Base-by-base conservation (phyloP, 2,329 filamentous ascomycete species). In the Alternaria conjuncta region DNA sequence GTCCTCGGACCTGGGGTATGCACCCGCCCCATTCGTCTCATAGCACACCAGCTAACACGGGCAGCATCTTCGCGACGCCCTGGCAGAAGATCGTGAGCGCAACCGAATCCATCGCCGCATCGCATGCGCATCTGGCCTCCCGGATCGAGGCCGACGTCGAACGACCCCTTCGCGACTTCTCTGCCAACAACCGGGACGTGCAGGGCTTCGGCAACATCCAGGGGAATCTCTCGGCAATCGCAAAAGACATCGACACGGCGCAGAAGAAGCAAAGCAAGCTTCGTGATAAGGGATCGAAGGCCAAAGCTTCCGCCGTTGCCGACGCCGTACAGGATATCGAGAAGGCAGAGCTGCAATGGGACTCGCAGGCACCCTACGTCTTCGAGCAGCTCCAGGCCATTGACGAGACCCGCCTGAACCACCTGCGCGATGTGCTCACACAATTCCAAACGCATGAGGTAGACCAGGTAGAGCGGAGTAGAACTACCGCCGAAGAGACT, bases 401-500 rank as follows among this genome's bases (percentile, higher is more conserved):
- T 30, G 96, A 99, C 76, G 96, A 99, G 82, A 90, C 88, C 71
- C 89, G 96, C 60, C 84, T 96, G 70, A 97, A 97, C 79, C 91
- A 96, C 75, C 85, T 99, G 63, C 91, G 95, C 65, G 95, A 98
- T 80, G 88, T 92, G 44, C 86, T 99, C 64, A 98, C 96, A 1
- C 94, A 97, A 75, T 92, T 95, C 72, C 90, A 97, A 80, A 99
- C 96, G 0, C 91, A 97, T 77, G 95, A 98, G 79, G 88, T 93
- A 26, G 96, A 99, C 76, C 89, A 92, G 71, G 89, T 95, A 15
- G 92, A 97, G 79, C 88, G 91, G 61, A 90, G 87, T 64, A 89
- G 93, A 66, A 84, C 88, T 63, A 89, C 90, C 12, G 90, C 93
- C 25, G 94, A 96, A 77, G 89, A 90, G 64, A 93, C 93, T 25